Conservation (phyloP, 2,329 filamentous ascomycete species). For the Chaetomium strumarium region DNA sequence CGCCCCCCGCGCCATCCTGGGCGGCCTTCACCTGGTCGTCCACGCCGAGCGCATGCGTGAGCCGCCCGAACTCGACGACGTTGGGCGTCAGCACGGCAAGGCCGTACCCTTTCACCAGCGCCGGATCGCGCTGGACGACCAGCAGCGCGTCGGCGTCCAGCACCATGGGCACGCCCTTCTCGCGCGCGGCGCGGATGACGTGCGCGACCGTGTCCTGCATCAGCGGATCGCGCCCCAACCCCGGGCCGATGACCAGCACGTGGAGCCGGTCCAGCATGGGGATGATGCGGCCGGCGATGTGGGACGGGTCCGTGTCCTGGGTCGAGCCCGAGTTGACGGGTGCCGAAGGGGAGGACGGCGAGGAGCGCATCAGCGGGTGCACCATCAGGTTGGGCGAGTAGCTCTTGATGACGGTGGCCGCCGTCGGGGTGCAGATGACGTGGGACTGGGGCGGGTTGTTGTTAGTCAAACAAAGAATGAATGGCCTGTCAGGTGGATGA, state of each 20-base stretch:
- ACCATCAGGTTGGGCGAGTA: conserved; percentile 99
- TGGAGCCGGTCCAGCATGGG: conserved; percentile 81
- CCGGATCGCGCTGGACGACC: conserved; percentile 68
- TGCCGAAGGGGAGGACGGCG: conserved; percentile 39
- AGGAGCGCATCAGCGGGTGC: conserved; percentile 78
- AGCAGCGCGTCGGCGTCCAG: conserved; percentile 86
- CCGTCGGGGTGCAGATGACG: conserved; percentile 89
- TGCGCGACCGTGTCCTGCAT: conserved; percentile 82
- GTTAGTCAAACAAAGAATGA: not conserved
- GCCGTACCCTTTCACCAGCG: conserved; percentile 71
- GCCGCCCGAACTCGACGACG: conserved; percentile 80
- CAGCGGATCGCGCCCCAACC: conserved; percentile 78
- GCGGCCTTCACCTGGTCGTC: conserved; percentile 42
- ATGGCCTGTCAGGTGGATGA: not conserved
- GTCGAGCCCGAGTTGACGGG: conserved; percentile 33
- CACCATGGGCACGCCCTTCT: conserved; percentile 69
- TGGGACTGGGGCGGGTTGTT: conserved; percentile 56
- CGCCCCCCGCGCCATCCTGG: conserved; percentile 32
- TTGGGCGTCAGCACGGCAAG: conserved; percentile 91
- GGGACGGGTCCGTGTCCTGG: conserved; percentile 51
- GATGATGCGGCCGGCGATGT: conserved; percentile 63
- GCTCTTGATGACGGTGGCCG: conserved; percentile 85
- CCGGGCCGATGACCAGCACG: conserved; percentile 87
- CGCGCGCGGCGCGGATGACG: conserved; percentile 73
- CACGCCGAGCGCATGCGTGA: conserved; percentile 71